Evolutionary conservation across 2,329 filamentous ascomycete species (phyloP), one percentile per base, ranked within the genome.

Genomic region (Aspergillus carbonarius): DNA sequence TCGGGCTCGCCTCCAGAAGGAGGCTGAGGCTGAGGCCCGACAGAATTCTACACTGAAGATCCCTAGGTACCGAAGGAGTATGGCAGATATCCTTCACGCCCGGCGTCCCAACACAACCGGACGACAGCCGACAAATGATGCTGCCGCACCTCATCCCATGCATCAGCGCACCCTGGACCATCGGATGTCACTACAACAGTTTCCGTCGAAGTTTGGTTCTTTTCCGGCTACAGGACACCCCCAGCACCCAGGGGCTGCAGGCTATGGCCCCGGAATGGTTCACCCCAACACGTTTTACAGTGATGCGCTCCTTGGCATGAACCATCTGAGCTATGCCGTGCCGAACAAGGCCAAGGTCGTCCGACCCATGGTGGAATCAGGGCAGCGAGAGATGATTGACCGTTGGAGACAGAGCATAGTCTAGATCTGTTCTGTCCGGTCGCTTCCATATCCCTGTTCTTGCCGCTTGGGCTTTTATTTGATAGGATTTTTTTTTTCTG

Each of bases 311-410:
- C 56, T 70, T 54, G 67, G 67, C 5, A 68, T 68, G 64, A 67
- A 67, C 46, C 61, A 66, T 27, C 60, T 70, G 60, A 68, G 58
- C 20, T 70, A 74, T 61, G 58, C 65, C 13, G 64, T 66, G 55
- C 67, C 70, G 4, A 55, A 60, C 27, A 65, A 63, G 39, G 63
- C 69, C 5, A 70, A 62, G 55, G 65, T 68, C 63, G 67, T 68
- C 27, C 68, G 72, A 58, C 71, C 69, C 27, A 66, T 69, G n/a
- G 74, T 82, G 68, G 78, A 83, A 67, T 73, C 78, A 4, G 75
- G 75, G 54, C 82, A 85, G 67, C 75, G 82, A 55, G 83, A 82
- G 59, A 75, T 82, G 59, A 85, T 87, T 72, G 83, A 87, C 74
- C 81, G 79, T 34, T 87, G 85, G 85, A 79, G 84, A 67, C 77